Evolutionary conservation across 164 flowering plant species (phyloP).

Genomic region (Dillenia suffruticosa): DNA sequence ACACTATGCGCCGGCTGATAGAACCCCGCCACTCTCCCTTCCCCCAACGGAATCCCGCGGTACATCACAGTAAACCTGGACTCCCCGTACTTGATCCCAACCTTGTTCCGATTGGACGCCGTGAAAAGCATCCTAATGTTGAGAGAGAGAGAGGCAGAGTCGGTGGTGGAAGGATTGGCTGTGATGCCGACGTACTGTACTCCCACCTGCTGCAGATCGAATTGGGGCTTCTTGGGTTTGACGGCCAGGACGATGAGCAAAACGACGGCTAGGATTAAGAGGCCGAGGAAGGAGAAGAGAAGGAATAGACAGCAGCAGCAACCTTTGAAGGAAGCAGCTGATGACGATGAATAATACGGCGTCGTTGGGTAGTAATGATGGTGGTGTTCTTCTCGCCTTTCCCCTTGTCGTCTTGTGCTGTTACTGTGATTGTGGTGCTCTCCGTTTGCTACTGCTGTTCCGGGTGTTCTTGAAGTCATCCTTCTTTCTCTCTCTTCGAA

Average conservation of each 20-base stretch:
- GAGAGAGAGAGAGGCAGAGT: conserved; percentile 55
- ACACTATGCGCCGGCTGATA: conserved; percentile 84
- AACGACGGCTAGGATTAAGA: conserved; percentile 61
- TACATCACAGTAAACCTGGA: conserved; percentile 85
- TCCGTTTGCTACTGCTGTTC: too few species aligned
- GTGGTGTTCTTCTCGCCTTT: conserved; percentile 5
- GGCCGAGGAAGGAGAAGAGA: conserved; percentile 72
- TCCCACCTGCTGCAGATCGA: conserved; percentile 83
- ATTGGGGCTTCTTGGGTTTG: conserved; percentile 89
- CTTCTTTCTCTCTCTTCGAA: too few species aligned
- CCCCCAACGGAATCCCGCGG: conserved; percentile 81
- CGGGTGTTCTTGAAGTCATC: too few species aligned
- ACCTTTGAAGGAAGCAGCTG: conserved; percentile 77
- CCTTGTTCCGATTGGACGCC: conserved; percentile 89
- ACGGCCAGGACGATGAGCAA: conserved; percentile 78
- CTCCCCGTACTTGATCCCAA: conserved; percentile 90
- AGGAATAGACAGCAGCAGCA: conserved; percentile 98
- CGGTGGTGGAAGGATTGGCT: conserved; percentile 19
- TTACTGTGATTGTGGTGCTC: too few species aligned
- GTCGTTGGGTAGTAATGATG: conserved; percentile 29
- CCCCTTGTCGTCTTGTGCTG: too few species aligned
- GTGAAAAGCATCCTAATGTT: conserved; percentile 69
- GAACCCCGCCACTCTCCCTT: conserved; percentile 70
- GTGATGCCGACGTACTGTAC: conserved; percentile 82
- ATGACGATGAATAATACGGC: conserved; percentile 37